These are phyloP conservation scores for Chionographis japonica DNA, from an alignment of 106 monocot species.

Conservation along the genomic window DNA sequence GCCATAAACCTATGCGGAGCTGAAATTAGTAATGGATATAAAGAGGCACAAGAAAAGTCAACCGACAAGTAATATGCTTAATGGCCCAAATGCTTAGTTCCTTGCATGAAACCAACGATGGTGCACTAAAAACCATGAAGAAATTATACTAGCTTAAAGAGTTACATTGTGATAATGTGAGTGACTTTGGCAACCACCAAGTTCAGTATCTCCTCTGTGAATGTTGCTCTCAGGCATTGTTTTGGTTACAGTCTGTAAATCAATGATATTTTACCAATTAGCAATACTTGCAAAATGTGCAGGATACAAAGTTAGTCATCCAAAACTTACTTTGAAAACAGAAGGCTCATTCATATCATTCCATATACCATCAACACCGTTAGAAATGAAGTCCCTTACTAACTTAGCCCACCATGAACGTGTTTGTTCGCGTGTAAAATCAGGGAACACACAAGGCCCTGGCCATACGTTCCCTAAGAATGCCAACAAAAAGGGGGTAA, in stretches of 20 bases:
- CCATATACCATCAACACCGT: slow-evolving; percentile 99
- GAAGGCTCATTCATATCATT: slow-evolving; percentile 99
- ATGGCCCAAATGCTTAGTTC: no score
- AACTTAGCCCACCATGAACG: slow-evolving; percentile 90
- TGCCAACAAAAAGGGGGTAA: slow-evolving; percentile 3
- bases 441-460: slow-evolving; percentile 97
- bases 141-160: not conserved
- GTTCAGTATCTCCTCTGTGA: slow-evolving; percentile 77
- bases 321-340: slow-evolving; percentile 74
- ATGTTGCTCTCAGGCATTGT: slow-evolving; percentile 96
- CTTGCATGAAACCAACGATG: no score
- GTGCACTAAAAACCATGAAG: not conserved
- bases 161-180: slow-evolving; percentile 94
- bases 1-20: slow-evolving; percentile 77
- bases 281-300: slow-evolving; percentile 5
- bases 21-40: not conserved
- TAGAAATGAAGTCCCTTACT: slow-evolving; percentile 74
- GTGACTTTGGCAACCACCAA: slow-evolving; percentile 83
- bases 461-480: slow-evolving; percentile 86
- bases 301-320: not conserved
- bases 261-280: not conserved
- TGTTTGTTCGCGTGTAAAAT: slow-evolving; percentile 68
- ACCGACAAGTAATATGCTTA: no score
- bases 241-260: slow-evolving; percentile 80
- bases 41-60: not conserved